Evolutionary conservation across 768 basidiomycete species (phyloP).

Genomic region (Agrocybe pediades): DNA sequence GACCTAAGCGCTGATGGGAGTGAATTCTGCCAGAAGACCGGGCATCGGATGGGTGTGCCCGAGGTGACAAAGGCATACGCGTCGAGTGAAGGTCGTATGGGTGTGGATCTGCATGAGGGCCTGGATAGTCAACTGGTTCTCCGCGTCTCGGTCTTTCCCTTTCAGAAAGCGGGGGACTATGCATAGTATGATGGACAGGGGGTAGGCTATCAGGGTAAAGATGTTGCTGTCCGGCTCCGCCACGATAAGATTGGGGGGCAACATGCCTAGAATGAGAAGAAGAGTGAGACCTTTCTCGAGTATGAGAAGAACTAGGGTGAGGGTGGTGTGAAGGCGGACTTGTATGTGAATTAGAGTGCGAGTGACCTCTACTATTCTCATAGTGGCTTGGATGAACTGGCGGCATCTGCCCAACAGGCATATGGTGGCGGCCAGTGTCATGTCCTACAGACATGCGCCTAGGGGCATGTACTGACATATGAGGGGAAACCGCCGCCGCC

Average conservation of each 20-base stretch:
- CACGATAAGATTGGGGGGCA: slow-evolving; percentile 37
- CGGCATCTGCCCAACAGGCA: slow-evolving; percentile 49
- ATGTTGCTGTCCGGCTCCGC: slow-evolving; percentile 37
- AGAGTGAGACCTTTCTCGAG: slow-evolving; percentile 51
- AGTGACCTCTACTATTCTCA: slow-evolving; percentile 24
- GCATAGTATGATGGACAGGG: slow-evolving; percentile 46
- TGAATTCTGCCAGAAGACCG: slow-evolving; percentile 49
- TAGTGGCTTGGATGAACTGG: slow-evolving; percentile 33
- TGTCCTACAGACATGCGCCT: slow-evolving; percentile 43
- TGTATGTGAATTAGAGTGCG: slow-evolving; percentile 31
- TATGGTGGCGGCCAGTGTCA: slow-evolving; percentile 43
- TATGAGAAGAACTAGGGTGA: slow-evolving; percentile 41
- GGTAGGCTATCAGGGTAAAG: slow-evolving; percentile 50
- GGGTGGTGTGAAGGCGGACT: slow-evolving; percentile 46
- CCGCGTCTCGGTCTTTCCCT: slow-evolving; percentile 49
- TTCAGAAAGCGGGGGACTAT: slow-evolving; percentile 53
- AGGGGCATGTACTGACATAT: slow-evolving; percentile 42
- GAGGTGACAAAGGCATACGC: slow-evolving; percentile 38
- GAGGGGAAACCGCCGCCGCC: slow-evolving; percentile 40
- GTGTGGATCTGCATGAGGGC: slow-evolving; percentile 28
- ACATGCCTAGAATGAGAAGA: slow-evolving; percentile 52
- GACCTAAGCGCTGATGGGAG: slow-evolving; percentile 68
- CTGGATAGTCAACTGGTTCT: slow-evolving; percentile 27
- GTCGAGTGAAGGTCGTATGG: slow-evolving; percentile 27
- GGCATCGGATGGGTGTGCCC: slow-evolving; percentile 20